A percentile compares a stretch with the other conserved stretches of the same genome.
phyloP scores from a whole-genome alignment of 2,329 filamentous ascomycete species.

The Cladophialophora carrionii region DNA sequence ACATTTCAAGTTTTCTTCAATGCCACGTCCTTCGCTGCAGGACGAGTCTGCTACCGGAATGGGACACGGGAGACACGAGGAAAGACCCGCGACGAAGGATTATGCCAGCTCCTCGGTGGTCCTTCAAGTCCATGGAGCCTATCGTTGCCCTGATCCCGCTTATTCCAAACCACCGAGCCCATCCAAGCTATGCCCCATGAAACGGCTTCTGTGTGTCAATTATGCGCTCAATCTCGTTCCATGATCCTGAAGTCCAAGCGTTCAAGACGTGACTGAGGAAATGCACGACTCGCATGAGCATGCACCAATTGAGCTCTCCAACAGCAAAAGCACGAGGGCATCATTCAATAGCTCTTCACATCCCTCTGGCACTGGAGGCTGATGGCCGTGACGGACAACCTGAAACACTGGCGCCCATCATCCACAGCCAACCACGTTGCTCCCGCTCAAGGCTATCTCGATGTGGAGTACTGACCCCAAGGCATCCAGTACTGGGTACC shows the following conservation, averaged over 20 bases:
- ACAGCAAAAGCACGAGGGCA: conserved; percentile 7
- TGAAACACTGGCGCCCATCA: conserved; percentile 34
- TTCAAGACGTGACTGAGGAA: conserved; percentile 18
- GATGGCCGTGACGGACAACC: conserved; percentile 25
- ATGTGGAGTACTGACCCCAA: conserved; percentile 7
- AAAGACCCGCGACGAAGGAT: conserved; percentile 8
- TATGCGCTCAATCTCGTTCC: conserved; percentile 27
- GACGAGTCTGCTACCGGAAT: conserved; percentile 8
- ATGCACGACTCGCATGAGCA: background rate
- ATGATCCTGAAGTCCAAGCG: conserved; percentile 25
- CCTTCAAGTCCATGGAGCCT: conserved; percentile 8
- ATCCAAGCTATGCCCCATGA: conserved; percentile 17
- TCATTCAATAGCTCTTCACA: conserved; percentile 2
- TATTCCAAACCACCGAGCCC: conserved; percentile 21
- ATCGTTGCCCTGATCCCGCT: conserved; percentile 8
- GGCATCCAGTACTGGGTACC: too few species aligned
- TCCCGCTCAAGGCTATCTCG: conserved; percentile 7
- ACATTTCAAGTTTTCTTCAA: conserved; percentile 3
- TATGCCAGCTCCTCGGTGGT: conserved; percentile 11
- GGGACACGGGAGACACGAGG: conserved; percentile 9
- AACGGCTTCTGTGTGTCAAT: conserved; percentile 29
- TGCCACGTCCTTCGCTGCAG: background rate
- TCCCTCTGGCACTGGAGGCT: conserved; percentile 12
- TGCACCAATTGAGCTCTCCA: background rate
- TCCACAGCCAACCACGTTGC: conserved; percentile 25